phyloP scores from a whole-genome alignment of 2,329 filamentous ascomycete genomes.

The Pyrenophora graminea region DNA sequence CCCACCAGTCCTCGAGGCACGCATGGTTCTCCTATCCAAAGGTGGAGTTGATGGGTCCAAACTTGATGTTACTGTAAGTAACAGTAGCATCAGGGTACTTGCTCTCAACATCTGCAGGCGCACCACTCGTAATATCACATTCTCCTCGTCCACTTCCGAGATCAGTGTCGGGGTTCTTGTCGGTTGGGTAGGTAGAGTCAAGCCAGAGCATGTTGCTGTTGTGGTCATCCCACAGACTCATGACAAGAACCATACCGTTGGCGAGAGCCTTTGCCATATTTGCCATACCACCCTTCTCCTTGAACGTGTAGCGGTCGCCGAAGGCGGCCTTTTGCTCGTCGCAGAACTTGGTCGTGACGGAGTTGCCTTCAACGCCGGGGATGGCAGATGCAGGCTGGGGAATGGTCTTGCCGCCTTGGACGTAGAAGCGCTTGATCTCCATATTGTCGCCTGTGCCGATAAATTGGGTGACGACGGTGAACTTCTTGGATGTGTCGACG shows the following conservation, averaged over 20 bases:
- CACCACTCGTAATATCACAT: slow-evolving; percentile 31
- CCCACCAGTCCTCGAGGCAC: no score
- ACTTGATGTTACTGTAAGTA: slow-evolving; percentile 37
- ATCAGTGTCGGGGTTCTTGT: slow-evolving; percentile 28
- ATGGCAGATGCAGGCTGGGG: slow-evolving; percentile 51
- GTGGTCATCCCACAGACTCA: slow-evolving; percentile 68
- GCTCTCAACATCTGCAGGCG: slow-evolving; percentile 36
- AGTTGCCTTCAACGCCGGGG: slow-evolving; percentile 49
- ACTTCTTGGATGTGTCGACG: slow-evolving; percentile 47
- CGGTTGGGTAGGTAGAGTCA: slow-evolving; percentile 65
- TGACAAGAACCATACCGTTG: slow-evolving; percentile 65
- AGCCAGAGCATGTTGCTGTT: slow-evolving; percentile 74
- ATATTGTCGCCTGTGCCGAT: slow-evolving; percentile 46
- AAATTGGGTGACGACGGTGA: slow-evolving; percentile 58
- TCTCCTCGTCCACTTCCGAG: slow-evolving; percentile 41
- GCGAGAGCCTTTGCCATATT: slow-evolving; percentile 60
- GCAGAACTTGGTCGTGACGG: slow-evolving; percentile 39
- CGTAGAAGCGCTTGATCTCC: slow-evolving; percentile 54
- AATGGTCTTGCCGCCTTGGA: slow-evolving; percentile 55
- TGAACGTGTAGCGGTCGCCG: slow-evolving; percentile 53
- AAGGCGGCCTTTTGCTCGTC: slow-evolving; percentile 36
- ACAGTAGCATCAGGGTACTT: slow-evolving; percentile 28
- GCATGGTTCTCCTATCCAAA: slow-evolving; percentile 16
- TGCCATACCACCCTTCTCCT: slow-evolving; percentile 59
- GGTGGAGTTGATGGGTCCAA: slow-evolving; percentile 37